These are phyloP conservation scores for Elongisporangium senticosum DNA, from an alignment of 352 stramenopile genomes.

Conservation along the genomic window DNA sequence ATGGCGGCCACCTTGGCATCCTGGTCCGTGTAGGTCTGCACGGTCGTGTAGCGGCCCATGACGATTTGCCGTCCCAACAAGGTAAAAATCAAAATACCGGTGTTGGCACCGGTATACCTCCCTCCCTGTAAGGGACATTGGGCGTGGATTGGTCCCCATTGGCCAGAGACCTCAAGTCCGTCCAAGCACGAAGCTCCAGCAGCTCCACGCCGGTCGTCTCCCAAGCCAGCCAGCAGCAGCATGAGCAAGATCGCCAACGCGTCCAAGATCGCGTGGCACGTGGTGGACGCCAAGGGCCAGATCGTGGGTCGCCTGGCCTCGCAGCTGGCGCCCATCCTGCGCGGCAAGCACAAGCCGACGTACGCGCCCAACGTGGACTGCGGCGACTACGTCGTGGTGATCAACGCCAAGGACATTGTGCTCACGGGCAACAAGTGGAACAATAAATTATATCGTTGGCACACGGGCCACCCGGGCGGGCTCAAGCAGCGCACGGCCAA, in stretches of 20 bases:
- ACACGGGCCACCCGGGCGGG: constrained; percentile 96
- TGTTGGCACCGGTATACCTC: constrained; percentile 3
- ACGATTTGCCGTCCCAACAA: background rate
- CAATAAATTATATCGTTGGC: constrained; percentile 97
- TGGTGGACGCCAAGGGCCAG: constrained; percentile 95
- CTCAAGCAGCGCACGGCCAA: constrained; percentile 94
- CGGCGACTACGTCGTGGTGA: constrained; percentile 97
- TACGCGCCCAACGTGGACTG: constrained; percentile 97
- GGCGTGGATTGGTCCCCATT: background rate
- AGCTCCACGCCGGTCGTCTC: background rate
- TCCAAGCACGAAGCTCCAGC: constrained; percentile 3
- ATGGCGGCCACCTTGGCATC: constrained; percentile 68
- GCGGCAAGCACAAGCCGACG: constrained; percentile 98
- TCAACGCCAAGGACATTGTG: constrained; percentile 94
- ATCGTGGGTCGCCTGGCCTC: constrained; percentile 95
- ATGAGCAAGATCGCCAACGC: constrained; percentile 82
- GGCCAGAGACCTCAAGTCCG: background rate
- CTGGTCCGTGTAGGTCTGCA: constrained; percentile 83
- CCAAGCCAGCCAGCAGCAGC: constrained; percentile 28
- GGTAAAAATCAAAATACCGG: constrained; percentile 1
- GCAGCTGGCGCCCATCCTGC: constrained; percentile 94
- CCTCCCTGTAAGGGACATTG: background rate
- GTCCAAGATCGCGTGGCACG: constrained; percentile 91
- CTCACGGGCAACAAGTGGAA: constrained; percentile 97
- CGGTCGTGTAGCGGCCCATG: constrained; percentile 75